A percentile compares a stretch with the other conserved stretches of the same genome.
Evolutionary conservation across 176 grass and related monocot genomes (phyloP).

Genomic region (Hsuehochloa calcarea): DNA sequence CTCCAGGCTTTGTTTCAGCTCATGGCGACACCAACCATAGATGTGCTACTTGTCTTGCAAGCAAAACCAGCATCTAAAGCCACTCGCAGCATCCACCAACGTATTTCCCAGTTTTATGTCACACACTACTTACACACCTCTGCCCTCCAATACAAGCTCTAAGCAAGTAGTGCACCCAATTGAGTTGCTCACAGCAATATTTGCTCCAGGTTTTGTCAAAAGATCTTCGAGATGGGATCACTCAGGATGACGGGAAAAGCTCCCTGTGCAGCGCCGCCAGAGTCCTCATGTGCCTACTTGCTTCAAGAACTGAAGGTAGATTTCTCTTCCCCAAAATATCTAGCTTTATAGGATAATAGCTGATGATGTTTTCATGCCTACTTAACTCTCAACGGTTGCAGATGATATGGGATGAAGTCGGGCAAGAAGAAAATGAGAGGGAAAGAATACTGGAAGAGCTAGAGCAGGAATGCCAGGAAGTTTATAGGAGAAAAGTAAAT

Average conservation of each 20-base stretch:
- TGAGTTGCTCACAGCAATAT: conserved; percentile 18
- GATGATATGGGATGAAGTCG: conserved; percentile 99
- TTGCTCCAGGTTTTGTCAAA: conserved; percentile 19
- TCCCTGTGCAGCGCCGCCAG: conserved; percentile 40
- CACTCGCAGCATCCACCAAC: conserved; percentile 54
- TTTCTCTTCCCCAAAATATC: conserved; percentile 15
- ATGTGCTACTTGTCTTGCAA: conserved; percentile 89
- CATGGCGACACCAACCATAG: conserved; percentile 67
- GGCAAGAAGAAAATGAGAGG: conserved; percentile 68
- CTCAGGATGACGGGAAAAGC: conserved; percentile 54
- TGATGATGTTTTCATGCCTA: not conserved
- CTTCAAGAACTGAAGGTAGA: conserved; percentile 89
- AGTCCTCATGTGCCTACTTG: conserved; percentile 83
- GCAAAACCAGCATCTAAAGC: conserved; percentile 89
- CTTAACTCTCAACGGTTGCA: conserved; percentile 24
- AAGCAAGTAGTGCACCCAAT: conserved; percentile 32
- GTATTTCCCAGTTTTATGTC: conserved; percentile 34
- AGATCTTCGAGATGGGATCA: conserved; percentile 59
- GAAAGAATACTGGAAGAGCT: conserved; percentile 71
- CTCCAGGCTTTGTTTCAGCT: conserved; percentile 49
- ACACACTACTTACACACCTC: conserved; percentile 38
- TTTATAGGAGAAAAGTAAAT: conserved; percentile 91
- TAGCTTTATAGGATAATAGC: not conserved
- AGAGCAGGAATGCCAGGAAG: conserved; percentile 79
- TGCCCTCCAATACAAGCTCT: conserved; percentile 35